A percentile compares a stretch with the other conserved stretches of the same genome.
These are phyloP conservation scores for Hypoxylon fuscum DNA, from an alignment of 495 filamentous ascomycete species.

Conservation along the genomic window DNA sequence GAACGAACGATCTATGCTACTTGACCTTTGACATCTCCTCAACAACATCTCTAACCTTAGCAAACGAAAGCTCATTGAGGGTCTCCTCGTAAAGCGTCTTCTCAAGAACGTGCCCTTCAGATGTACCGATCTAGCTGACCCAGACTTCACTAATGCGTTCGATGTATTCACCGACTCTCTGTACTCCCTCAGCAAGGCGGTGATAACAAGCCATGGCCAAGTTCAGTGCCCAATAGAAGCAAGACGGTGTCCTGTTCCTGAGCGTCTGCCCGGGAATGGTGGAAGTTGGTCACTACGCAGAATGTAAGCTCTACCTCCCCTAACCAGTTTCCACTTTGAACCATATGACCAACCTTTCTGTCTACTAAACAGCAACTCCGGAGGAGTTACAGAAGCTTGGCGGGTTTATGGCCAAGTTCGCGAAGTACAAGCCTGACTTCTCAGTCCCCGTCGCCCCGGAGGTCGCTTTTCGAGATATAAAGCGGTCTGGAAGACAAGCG, in stretches of 20 bases:
- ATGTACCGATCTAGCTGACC: no score
- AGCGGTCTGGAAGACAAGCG: constrained; percentile 50
- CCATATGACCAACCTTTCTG: constrained; percentile 10
- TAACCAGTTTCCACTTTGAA: not conserved
- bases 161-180: no score
- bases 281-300: constrained; percentile 44
- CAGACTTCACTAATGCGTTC: no score
- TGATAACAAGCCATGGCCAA: constrained; percentile 56
- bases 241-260: constrained; percentile 62
- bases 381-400: constrained; percentile 46
- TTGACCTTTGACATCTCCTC: no score
- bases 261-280: constrained; percentile 59
- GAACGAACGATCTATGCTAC: no score
- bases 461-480: constrained; percentile 50
- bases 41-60: no score
- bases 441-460: constrained; percentile 52
- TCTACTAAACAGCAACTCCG: constrained; percentile 43
- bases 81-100: no score
- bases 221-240: constrained; percentile 61
- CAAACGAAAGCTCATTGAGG: no score
- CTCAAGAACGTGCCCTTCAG: no score
- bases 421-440: constrained; percentile 56
- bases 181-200: constrained; percentile 52
- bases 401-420: constrained; percentile 48
- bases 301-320: constrained; percentile 26